Conservation (phyloP, 2,329 filamentous ascomycete species). For the Colletotrichum sp. region DNA sequence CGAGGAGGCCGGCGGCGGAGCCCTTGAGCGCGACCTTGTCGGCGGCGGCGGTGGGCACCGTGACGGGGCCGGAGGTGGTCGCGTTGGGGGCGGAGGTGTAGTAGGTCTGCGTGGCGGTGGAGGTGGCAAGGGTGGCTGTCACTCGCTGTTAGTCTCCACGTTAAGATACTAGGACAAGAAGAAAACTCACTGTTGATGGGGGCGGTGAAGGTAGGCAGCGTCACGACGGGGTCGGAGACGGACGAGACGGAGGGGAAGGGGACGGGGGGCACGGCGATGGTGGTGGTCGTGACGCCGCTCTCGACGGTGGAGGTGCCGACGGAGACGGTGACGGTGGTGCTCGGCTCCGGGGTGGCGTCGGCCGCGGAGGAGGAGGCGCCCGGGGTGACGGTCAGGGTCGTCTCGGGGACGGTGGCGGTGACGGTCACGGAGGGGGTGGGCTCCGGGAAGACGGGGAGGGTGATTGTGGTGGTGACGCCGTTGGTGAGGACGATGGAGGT, state of each 20-base stretch:
- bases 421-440: constrained; percentile 8
- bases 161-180: no score
- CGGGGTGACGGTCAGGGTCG: constrained; percentile 13
- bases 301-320: constrained; percentile 5
- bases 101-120: constrained; percentile 11
- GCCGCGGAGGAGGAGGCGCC: neutral
- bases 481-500: constrained; percentile 22
- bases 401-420: constrained; percentile 13
- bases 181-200: neutral
- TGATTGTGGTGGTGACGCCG: constrained; percentile 23
- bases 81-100: constrained; percentile 27
- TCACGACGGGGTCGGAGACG: neutral
- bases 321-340: constrained; percentile 7
- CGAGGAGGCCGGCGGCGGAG: constrained; percentile 38
- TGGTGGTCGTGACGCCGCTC: constrained; percentile 3
- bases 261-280: constrained; percentile 5
- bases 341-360: neutral
- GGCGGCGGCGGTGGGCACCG: constrained; percentile 34
- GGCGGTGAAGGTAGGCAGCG: neutral
- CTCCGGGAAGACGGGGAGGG: constrained; percentile 24
- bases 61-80: constrained; percentile 28
- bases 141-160: neutral
- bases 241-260: neutral
- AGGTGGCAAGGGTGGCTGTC: constrained; percentile 8
- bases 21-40: constrained; percentile 27